Evolutionary conservation across 345 rosid species (phyloP), one percentile per base, ranked within the genome.

Genomic region (Eucalyptus pumila): DNA sequence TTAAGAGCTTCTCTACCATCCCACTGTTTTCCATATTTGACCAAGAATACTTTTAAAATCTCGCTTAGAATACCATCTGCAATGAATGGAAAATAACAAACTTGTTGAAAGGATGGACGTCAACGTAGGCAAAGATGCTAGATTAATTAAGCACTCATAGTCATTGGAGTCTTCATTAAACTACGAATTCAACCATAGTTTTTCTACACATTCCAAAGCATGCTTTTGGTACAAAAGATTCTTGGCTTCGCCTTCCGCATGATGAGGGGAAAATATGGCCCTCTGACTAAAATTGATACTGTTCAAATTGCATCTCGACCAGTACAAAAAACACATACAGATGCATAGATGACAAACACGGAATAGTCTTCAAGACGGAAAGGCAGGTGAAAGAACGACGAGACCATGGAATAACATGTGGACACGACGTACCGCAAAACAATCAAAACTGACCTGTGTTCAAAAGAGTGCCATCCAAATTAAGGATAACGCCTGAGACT

Each of bases 21-120:
- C 99, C 99, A 97, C 81, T 95, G 92, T 76, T 96, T 97, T 86
- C 99, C 99, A 91, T 94, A 96, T 91, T 93, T 96, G 54, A 90
- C 90, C 93, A 97, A 86, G 90, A 88, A 91, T 32, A 90, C 92
- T 92, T 93, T 96, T 91, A 96, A 92, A 80, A 96, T 93, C 54
- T 96, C 96, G 54, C 90, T 89, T 32, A 95, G 93, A 37, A 96
- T 87, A 47, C 96, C 96, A 92, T 96, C 97, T 96, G 93, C 89
- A 88, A 90, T 12, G 32, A 56, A 88, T 47, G 85, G 21, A 88
- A 60, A 51, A 80, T 51, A 58, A 80, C 14, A 54, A 10, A 86
- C 4, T 48, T 6, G 40, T 48, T 19, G 7, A 48, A 50, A 86
- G 15, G 42, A 24, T 14, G 11, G 52, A 44, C 32, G 45, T 44